A percentile compares a stretch with the other conserved stretches of the same genome.
These are phyloP conservation scores for Cryomyces antarcticus DNA, from an alignment of 495 filamentous ascomycete species.

Conservation along the genomic window DNA sequence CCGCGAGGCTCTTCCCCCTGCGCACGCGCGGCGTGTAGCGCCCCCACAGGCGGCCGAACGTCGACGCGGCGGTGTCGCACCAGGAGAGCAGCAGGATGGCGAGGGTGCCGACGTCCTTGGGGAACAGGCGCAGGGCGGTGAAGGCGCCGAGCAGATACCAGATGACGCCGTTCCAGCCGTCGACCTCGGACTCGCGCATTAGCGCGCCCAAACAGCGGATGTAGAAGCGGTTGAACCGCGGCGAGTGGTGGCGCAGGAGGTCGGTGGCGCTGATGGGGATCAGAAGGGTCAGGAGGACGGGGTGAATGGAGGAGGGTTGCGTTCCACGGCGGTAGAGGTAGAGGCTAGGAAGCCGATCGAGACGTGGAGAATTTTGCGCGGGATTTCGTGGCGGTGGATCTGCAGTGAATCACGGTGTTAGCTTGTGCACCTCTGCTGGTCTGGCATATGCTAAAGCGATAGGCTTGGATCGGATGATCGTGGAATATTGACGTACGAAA, in stretches of 20 bases:
- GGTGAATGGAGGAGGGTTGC: constrained; percentile 55
- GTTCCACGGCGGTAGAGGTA: constrained; percentile 60
- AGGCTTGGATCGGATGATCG: neutral
- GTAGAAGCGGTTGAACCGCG: constrained; percentile 70
- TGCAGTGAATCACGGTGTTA: neutral
- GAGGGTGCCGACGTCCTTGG: constrained; percentile 87
- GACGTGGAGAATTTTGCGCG: constrained; percentile 61
- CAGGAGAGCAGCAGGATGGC: constrained; percentile 76
- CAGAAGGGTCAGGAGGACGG: constrained; percentile 59
- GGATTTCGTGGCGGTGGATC: constrained; percentile 57
- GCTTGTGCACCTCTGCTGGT: neutral
- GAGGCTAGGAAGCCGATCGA: constrained; percentile 89
- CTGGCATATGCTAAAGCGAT: neutral
- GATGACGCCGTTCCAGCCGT: constrained; percentile 87
- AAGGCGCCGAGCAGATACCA: constrained; percentile 88
- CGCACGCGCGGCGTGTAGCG: constrained; percentile 71
- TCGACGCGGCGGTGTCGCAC: constrained; percentile 95
- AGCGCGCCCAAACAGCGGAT: constrained; percentile 65
- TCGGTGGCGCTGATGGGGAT: constrained; percentile 80
- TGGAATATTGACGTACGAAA: constrained; percentile 27
- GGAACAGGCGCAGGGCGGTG: constrained; percentile 65
- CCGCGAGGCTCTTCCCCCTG: constrained; percentile 76
- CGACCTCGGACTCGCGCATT: constrained; percentile 91
- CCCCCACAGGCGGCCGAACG: constrained; percentile 73
- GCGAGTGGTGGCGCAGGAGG: constrained; percentile 57